Conservation (phyloP, 2,329 filamentous ascomycete species). For the Talaromyces sp. region DNA sequence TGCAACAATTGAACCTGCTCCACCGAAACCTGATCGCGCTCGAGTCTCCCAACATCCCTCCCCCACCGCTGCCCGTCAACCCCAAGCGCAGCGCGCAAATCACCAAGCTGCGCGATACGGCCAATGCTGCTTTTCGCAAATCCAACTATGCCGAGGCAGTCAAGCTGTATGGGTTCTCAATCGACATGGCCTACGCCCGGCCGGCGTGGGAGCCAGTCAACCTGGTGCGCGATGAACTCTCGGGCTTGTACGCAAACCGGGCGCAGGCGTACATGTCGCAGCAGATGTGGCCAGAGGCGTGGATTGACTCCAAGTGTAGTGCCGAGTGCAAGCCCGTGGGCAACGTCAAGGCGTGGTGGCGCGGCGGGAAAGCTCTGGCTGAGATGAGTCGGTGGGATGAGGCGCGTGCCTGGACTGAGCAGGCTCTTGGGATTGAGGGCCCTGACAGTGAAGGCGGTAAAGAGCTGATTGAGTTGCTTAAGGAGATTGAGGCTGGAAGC, state of each 20-base stretch:
- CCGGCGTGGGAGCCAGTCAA: slow-evolving; percentile 84
- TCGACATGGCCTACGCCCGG: slow-evolving; percentile 79
- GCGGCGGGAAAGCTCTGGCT: slow-evolving; percentile 72
- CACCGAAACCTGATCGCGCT: slow-evolving; percentile 66
- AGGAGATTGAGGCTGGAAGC: slow-evolving; percentile 49
- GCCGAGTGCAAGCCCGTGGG: slow-evolving; percentile 80
- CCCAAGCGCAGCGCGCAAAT: slow-evolving; percentile 85
- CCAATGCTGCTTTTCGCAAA: slow-evolving; percentile 78
- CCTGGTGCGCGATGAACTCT: slow-evolving; percentile 77
- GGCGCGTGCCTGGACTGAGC: slow-evolving; percentile 70
- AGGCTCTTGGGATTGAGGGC: slow-evolving; percentile 77
- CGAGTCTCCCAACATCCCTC: slow-evolving; percentile 62
- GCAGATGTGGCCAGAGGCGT: slow-evolving; percentile 75
- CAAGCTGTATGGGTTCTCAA: slow-evolving; percentile 74
- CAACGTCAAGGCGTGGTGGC: slow-evolving; percentile 94
- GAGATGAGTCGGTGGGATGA: slow-evolving; percentile 89
- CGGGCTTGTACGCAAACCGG: slow-evolving; percentile 74
- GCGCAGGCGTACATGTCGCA: slow-evolving; percentile 84
- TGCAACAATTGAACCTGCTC: slow-evolving; percentile 69
- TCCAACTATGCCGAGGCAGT: slow-evolving; percentile 67
- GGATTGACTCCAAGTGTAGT: slow-evolving; percentile 81
- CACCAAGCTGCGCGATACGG: slow-evolving; percentile 81
- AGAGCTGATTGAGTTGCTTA: slow-evolving; percentile 54
- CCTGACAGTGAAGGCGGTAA: slow-evolving; percentile 44
- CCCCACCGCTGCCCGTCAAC: slow-evolving; percentile 84